Base-by-base conservation (phyloP, 306 rosid species). In the Vachellia collinsii region DNA sequence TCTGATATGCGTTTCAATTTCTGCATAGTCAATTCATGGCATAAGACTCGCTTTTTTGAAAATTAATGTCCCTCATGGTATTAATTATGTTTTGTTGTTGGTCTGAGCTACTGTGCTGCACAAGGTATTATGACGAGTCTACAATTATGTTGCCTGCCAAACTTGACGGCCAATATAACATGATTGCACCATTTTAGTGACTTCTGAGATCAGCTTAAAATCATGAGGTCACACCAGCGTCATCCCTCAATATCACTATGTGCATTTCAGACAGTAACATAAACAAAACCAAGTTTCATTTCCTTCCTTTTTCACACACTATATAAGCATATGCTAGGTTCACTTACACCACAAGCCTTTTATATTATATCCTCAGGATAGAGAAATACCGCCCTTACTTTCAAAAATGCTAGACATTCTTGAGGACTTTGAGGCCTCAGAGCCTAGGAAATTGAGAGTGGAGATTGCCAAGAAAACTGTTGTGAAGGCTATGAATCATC, bases 131-230 rank as follows among this genome's bases (percentile, higher is more conserved):
- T 58, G 58, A 38, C 48, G 75, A 36, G 37, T 72, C 53, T 79
- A 47, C 59, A 78, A 86, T 87, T 84, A 82, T 82, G 83, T 34
- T 86, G 87, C 73, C 88, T 81, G 72, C 89, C 83, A 84, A 77
- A 83, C 80, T 89, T 53, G 66, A 83, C 79, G 74, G 23, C 46
- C 34, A 41, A 34, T 37, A n/a, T 44, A 5, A 46, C 11, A 76
- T 65, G 75, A 72, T 76, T 64, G 66, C 72, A 72, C 43, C 65
- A 19, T 47, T 56, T 7, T 39, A 39, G 70, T 53, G 80, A 75
- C 72, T 29, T 50, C 36, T 79, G 82, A 79, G 56, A 75, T 76
- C 70, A 61, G 38, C 66, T 25, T 61, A 61, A 50, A 75, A 74
- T 85, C 79, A 76, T 83, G 43, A 65, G 11, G 46, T 78, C 77